Percentiles rank a stretch among this genome's conserved stretches.
Conservation (phyloP, 305 asterid genomes). For the Fraxinus latifolia region DNA sequence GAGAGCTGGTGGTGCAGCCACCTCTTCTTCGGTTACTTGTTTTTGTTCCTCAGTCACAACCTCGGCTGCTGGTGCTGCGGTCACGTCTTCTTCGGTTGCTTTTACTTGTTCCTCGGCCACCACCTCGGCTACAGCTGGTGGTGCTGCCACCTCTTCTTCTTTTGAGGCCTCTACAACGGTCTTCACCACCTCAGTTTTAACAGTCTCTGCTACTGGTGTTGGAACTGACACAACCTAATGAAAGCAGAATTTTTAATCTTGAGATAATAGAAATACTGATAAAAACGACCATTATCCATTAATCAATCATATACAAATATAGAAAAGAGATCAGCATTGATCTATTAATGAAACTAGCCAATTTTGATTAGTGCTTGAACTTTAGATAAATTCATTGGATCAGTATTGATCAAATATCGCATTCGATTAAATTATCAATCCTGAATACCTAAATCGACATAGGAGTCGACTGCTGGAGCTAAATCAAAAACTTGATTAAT, state of each 20-base stretch:
- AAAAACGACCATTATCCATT: neutral
- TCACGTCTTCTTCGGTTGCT: constrained; percentile 14
- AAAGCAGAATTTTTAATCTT: neutral
- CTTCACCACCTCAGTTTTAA: constrained; percentile 3
- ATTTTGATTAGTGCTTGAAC: neutral
- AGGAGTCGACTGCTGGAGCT: neutral
- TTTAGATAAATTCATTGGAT: neutral
- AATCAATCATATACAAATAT: neutral
- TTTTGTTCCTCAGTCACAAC: constrained; percentile 16
- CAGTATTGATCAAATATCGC: neutral
- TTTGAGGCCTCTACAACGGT: neutral
- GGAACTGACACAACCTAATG: constrained; percentile 24
- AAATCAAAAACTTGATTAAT: neutral
- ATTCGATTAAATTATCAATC: neutral
- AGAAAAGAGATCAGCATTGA: neutral
- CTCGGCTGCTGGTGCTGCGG: constrained; percentile 11
- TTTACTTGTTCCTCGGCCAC: constrained; percentile 4
- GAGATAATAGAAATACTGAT: neutral
- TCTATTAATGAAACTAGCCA: neutral
- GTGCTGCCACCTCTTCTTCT: neutral
- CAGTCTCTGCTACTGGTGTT: neutral
- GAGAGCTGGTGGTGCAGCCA: constrained; percentile 6
- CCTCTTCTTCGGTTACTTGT: constrained; percentile 20
- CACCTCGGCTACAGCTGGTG: neutral
- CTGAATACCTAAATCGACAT: neutral